These are phyloP conservation scores for Berkeleyomyces rouxiae DNA, from an alignment of 2,329 filamentous ascomycete species.

Conservation along the genomic window DNA sequence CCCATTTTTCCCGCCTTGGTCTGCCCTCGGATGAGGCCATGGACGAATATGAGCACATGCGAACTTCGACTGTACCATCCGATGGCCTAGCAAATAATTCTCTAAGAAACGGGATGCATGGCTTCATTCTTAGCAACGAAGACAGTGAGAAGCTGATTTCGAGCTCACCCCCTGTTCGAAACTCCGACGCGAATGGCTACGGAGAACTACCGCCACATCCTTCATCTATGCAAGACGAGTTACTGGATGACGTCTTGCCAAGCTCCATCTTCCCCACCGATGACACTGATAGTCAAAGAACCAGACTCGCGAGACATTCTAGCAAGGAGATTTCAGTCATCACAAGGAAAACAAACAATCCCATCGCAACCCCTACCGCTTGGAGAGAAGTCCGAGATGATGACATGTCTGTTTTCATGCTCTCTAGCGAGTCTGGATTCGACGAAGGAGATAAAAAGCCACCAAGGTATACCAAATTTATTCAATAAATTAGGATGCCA, in stretches of 20 bases:
- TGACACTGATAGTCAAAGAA: slow-evolving; percentile 11
- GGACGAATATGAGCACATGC: slow-evolving; percentile 9
- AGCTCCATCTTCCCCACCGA: slow-evolving; percentile 8
- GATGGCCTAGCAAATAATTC: background rate
- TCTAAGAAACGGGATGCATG: background rate
- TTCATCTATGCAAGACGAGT: slow-evolving; percentile 5
- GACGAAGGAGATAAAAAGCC: background rate
- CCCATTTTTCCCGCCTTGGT: slow-evolving; percentile 7
- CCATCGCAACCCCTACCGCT: background rate
- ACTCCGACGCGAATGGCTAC: background rate
- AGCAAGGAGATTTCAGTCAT: background rate
- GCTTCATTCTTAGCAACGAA: slow-evolving; percentile 3
- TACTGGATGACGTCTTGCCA: slow-evolving; percentile 8
- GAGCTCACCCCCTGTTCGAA: slow-evolving; percentile 1
- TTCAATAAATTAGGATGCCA: background rate
- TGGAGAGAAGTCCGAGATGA: background rate
- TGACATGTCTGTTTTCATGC: background rate
- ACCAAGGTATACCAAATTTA: background rate
- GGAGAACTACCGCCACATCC: background rate
- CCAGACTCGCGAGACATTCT: background rate
- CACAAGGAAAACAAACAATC: background rate
- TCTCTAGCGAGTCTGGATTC: background rate
- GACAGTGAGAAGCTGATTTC: background rate
- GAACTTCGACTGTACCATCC: slow-evolving; percentile 10
- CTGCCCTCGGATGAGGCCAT: slow-evolving; percentile 7